A percentile compares a stretch with the other conserved stretches of the same genome.
Evolutionary conservation across 2,329 filamentous ascomycete species (phyloP).

Genomic region (Pyricularia grisea): DNA sequence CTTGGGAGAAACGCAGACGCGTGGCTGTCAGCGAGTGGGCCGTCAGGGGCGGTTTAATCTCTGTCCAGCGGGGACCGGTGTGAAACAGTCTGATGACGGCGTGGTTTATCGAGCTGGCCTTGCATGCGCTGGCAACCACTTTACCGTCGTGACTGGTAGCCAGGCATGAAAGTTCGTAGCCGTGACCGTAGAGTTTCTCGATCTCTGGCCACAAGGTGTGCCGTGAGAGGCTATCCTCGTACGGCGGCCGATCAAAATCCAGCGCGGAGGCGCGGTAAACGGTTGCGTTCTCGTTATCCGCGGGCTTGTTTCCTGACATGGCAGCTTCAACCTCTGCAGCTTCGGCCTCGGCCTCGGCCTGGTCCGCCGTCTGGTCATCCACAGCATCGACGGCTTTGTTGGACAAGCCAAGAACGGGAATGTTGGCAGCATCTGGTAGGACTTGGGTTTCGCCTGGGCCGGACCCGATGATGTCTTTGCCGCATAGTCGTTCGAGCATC

Average conservation of each 20-base stretch:
- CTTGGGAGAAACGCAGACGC: slow-evolving; percentile 65
- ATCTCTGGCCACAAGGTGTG: slow-evolving; percentile 92
- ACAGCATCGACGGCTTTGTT: slow-evolving; percentile 76
- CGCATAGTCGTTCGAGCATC: slow-evolving; percentile 60
- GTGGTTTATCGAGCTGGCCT: slow-evolving; percentile 85
- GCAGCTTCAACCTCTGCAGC: slow-evolving; percentile 15
- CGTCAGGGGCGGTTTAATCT: slow-evolving; percentile 73
- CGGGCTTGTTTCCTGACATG: slow-evolving; percentile 19
- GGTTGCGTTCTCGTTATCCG: not conserved
- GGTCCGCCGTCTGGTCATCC: slow-evolving; percentile 27
- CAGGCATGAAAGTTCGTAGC: slow-evolving; percentile 89
- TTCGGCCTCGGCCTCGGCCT: not conserved
- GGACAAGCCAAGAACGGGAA: slow-evolving; percentile 88
- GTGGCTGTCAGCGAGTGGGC: slow-evolving; percentile 84
- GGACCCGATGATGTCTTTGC: slow-evolving; percentile 34
- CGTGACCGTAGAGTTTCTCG: slow-evolving; percentile 96
- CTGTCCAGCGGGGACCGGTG: slow-evolving; percentile 70
- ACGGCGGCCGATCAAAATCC: slow-evolving; percentile 63
- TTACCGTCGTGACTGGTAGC: slow-evolving; percentile 65
- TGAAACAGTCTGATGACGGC: slow-evolving; percentile 90
- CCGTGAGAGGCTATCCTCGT: slow-evolving; percentile 81
- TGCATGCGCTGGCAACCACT: slow-evolving; percentile 84
- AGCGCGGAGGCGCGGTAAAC: slow-evolving; percentile 36
- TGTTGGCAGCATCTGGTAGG: slow-evolving; percentile 83
- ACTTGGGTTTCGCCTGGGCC: slow-evolving; percentile 24